Evolutionary conservation across 345 rosid species (phyloP).

Genomic region (Eucalyptus erythrocorys): DNA sequence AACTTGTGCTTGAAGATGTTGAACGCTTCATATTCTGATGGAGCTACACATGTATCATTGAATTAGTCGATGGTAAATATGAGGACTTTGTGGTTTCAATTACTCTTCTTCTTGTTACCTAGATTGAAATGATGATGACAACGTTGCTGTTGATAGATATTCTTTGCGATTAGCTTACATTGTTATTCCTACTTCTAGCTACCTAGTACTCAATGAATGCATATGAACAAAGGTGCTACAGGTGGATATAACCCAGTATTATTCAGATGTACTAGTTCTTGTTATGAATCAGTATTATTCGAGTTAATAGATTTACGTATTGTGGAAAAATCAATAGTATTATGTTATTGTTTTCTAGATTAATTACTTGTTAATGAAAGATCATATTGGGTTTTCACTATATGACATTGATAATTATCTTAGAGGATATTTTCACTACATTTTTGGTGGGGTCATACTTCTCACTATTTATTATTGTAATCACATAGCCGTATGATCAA

Average conservation of each 20-base stretch:
- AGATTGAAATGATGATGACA: not conserved
- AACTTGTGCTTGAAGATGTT: not conserved
- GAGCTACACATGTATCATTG: not conserved
- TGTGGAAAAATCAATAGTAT: not conserved
- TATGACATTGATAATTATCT: not conserved
- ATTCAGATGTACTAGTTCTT: not conserved
- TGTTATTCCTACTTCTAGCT: not conserved
- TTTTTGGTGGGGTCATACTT: not conserved
- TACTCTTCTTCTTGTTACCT: not conserved
- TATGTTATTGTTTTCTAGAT: not conserved
- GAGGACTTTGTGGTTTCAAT: not conserved
- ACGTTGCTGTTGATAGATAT: not conserved
- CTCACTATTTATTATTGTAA: not conserved
- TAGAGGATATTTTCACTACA: not conserved
- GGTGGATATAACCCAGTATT: not conserved
- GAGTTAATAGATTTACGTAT: not conserved
- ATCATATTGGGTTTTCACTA: not conserved
- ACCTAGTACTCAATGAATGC: not conserved
- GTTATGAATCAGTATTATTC: not conserved
- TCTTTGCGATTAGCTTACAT: not conserved
- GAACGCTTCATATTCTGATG: not conserved
- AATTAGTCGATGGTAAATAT: not conserved
- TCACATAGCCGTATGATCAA: not conserved
- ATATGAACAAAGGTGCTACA: not conserved
- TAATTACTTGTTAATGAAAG: not conserved